Conservation (phyloP, 202 grass and related monocot genomes). For the Setaria viridis region DNA sequence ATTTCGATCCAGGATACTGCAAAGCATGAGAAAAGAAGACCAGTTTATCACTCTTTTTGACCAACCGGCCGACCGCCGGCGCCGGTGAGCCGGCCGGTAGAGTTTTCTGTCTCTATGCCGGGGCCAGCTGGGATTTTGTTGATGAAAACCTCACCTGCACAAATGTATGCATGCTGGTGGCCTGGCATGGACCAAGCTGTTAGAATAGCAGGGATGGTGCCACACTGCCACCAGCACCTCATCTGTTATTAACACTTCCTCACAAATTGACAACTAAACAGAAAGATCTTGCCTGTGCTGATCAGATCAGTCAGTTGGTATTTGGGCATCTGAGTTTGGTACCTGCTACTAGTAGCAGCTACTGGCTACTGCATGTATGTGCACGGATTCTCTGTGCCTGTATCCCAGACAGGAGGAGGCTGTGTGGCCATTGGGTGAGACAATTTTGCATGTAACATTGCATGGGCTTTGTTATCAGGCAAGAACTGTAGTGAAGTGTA, state of each 20-base stretch:
- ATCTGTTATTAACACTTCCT: conserved; percentile 30
- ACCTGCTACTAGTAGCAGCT: not conserved
- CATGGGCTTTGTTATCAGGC: conserved; percentile 23
- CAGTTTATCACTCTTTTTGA: conserved; percentile 35
- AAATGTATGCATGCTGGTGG: conserved; percentile 39
- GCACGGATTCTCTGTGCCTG: conserved; percentile 43
- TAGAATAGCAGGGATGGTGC: conserved; percentile 40
- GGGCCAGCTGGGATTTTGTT: conserved; percentile 31
- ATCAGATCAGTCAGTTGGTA: conserved; percentile 43
- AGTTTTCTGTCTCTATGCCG: conserved; percentile 18
- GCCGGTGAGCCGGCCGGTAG: conserved; percentile 24
- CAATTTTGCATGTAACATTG: conserved; percentile 29
- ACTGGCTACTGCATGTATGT: conserved; percentile 14
- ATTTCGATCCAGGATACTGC: not conserved
- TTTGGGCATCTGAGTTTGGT: conserved; percentile 48
- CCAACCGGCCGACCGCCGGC: conserved; percentile 21
- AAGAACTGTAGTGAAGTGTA: conserved; percentile 29
- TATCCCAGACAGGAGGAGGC: conserved; percentile 7
- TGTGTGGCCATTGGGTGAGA: conserved; percentile 34
- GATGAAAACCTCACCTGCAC: conserved; percentile 35
- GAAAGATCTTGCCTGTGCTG: conserved; percentile 42
- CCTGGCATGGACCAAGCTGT: conserved; percentile 49
- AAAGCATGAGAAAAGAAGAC: conserved; percentile 33
- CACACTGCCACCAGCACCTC: conserved; percentile 18
- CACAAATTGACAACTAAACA: conserved; percentile 39